Percentiles rank a stretch among this genome's conserved stretches.
Conservation (phyloP, 352 stramenopile genomes). For the Phytophthora citrophthora region DNA sequence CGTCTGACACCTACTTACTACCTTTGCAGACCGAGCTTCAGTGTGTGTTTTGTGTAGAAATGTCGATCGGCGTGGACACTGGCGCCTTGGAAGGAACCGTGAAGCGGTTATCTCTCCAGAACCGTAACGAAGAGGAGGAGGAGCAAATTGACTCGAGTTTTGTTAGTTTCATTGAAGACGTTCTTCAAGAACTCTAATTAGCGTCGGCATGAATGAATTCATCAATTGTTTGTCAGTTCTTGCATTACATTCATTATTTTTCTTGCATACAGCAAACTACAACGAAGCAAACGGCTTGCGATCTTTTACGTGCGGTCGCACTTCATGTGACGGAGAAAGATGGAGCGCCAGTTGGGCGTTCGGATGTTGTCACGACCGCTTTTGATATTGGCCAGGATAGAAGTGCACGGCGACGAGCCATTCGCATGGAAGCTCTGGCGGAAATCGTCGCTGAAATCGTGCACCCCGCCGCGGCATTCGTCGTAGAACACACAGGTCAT, state of each 20-base stretch:
- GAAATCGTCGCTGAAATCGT: slow-evolving; percentile 70
- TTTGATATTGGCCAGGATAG: slow-evolving; percentile 65
- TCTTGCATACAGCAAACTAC: slow-evolving; percentile 25
- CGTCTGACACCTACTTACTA: slow-evolving; percentile 11
- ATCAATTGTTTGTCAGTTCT: slow-evolving; percentile 20
- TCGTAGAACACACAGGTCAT: slow-evolving; percentile 92
- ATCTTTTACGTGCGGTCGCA: slow-evolving; percentile 41
- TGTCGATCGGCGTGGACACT: slow-evolving; percentile 69
- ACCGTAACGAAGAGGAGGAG: slow-evolving; percentile 63
- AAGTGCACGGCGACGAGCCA: slow-evolving; percentile 64
- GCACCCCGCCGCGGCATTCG: slow-evolving; percentile 78
- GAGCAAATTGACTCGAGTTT: slow-evolving; percentile 88
- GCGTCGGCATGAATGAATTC: slow-evolving; percentile 27
- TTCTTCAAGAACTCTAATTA: slow-evolving; percentile 71
- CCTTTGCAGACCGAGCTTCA: slow-evolving; percentile 66
- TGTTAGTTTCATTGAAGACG: slow-evolving; percentile 83
- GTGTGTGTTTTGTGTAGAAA: slow-evolving; percentile 84
- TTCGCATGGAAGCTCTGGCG: slow-evolving; percentile 69
- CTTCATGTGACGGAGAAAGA: slow-evolving; percentile 73
- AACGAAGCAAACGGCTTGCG: slow-evolving; percentile 5
- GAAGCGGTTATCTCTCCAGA: slow-evolving; percentile 73
- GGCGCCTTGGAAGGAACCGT: slow-evolving; percentile 66
- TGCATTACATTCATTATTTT: slow-evolving; percentile 36
- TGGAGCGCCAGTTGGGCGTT: slow-evolving; percentile 74
- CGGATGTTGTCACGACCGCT: slow-evolving; percentile 62